phyloP scores from a whole-genome alignment of 352 stramenopile species.

The Globisporangium megalacanthum region DNA sequence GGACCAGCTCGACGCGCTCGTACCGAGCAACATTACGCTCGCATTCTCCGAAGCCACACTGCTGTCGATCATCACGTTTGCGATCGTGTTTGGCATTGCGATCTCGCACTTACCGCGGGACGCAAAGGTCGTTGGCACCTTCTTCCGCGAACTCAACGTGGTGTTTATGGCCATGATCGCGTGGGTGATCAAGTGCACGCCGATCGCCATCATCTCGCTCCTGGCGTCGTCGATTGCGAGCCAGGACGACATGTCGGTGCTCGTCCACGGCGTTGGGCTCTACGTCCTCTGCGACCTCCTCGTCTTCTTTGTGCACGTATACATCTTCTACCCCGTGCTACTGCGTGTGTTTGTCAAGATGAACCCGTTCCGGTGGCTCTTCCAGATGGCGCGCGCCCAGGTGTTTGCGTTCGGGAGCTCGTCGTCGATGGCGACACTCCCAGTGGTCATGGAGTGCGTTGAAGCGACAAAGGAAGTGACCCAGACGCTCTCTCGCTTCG shows the following conservation, averaged over 20 bases:
- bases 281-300: slow-evolving; percentile 16
- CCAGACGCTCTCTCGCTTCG: slow-evolving; percentile 41
- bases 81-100: slow-evolving; percentile 30
- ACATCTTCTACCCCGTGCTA: slow-evolving; percentile 22
- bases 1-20: slow-evolving; percentile 24
- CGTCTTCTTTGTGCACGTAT: slow-evolving; percentile 12
- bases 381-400: slow-evolving; percentile 19
- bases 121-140: slow-evolving; percentile 10
- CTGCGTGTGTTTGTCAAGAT: slow-evolving; percentile 13
- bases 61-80: slow-evolving; percentile 48
- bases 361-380: slow-evolving; percentile 19
- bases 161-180: slow-evolving; percentile 43
- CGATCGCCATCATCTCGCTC: slow-evolving; percentile 34
- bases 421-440: slow-evolving; percentile 23
- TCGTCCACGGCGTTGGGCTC: slow-evolving; percentile 14
- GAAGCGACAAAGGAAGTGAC: slow-evolving; percentile 56
- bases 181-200: slow-evolving; percentile 38
- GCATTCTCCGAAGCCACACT: slow-evolving; percentile 31
- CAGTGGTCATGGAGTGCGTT: slow-evolving; percentile 46
- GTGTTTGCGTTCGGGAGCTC: slow-evolving; percentile 32
- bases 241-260: slow-evolving; percentile 17
- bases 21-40: slow-evolving; percentile 34
- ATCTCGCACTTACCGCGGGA: slow-evolving; percentile 11
- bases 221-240: slow-evolving; percentile 22
- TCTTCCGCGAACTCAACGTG: slow-evolving; percentile 35